phyloP scores from a whole-genome alignment of 2,329 filamentous ascomycete genomes.

The Diaporthe sp. region DNA sequence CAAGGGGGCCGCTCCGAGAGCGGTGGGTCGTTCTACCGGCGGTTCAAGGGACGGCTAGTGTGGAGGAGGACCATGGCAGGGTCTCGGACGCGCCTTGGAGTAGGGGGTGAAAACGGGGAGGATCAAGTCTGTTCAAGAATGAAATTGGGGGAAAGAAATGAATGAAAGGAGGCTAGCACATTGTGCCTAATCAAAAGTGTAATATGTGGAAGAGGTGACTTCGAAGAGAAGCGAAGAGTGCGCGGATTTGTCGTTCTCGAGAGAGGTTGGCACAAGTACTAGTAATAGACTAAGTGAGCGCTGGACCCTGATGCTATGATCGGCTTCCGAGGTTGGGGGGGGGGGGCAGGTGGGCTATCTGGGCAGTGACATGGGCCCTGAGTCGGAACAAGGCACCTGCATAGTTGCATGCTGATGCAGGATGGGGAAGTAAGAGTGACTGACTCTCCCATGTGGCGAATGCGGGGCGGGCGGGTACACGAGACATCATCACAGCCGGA shows the following conservation, averaged over 20 bases:
- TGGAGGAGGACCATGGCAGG: slow-evolving; percentile 28
- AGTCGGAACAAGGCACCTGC: neutral
- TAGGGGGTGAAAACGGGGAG: neutral
- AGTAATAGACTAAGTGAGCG: neutral
- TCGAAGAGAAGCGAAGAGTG: neutral
- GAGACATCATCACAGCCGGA: slow-evolving; percentile 14
- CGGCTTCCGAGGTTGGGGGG: neutral
- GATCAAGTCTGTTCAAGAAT: neutral
- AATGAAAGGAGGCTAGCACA: slow-evolving; percentile 30
- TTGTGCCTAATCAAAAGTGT: slow-evolving; percentile 22
- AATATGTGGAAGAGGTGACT: slow-evolving; percentile 11
- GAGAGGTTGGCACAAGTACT: neutral
- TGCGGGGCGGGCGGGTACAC: slow-evolving; percentile 34
- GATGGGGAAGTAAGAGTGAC: slow-evolving; percentile 31
- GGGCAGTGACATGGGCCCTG: slow-evolving; percentile 17
- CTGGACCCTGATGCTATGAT: slow-evolving; percentile 18
- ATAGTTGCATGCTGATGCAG: neutral
- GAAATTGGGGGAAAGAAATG: neutral
- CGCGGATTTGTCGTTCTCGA: neutral
- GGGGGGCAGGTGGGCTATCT: slow-evolving; percentile 16
- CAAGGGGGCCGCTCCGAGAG: slow-evolving; percentile 16
- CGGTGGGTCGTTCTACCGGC: slow-evolving; percentile 34
- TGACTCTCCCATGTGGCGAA: slow-evolving; percentile 23
- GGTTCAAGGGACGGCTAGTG: slow-evolving; percentile 6
- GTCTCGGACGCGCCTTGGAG: neutral